phyloP scores from a whole-genome alignment of 2,329 filamentous ascomycete species.

The Curvularia verruculosa region DNA sequence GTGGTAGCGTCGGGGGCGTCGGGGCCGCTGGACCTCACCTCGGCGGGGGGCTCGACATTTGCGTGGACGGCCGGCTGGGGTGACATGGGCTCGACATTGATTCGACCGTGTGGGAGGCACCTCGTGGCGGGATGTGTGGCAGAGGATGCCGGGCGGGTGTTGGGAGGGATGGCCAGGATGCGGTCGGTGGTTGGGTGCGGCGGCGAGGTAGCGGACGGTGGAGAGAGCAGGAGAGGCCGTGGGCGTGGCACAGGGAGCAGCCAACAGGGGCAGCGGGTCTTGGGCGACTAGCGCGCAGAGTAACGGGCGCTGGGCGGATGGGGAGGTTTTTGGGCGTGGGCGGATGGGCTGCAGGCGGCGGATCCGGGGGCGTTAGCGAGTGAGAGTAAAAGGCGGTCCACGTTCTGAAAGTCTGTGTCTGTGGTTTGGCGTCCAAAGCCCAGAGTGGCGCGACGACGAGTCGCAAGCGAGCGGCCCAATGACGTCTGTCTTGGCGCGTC shows the following conservation, averaged over 20 bases:
- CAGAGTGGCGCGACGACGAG: constrained; percentile 29
- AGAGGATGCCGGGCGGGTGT: constrained; percentile 39
- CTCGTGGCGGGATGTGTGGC: constrained; percentile 45
- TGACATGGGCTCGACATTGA: constrained; percentile 55
- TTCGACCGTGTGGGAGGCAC: constrained; percentile 39
- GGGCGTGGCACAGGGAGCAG: constrained; percentile 5
- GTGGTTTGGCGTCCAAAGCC: constrained; percentile 30
- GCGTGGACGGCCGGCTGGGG: constrained; percentile 45
- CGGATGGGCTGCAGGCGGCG: constrained; percentile 20
- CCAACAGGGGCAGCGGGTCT: constrained; percentile 26
- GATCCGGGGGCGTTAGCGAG: constrained; percentile 24
- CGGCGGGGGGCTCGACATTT: constrained; percentile 50
- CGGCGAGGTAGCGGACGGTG: constrained; percentile 27
- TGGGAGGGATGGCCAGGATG: constrained; percentile 27
- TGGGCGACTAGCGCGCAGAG: constrained; percentile 20
- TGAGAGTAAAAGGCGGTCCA: constrained; percentile 33
- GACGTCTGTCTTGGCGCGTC: constrained; percentile 28
- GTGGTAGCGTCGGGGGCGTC: constrained; percentile 27
- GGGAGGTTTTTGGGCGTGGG: constrained; percentile 3
- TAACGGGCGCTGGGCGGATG: constrained; percentile 19
- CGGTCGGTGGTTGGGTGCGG: constrained; percentile 28
- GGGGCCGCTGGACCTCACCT: constrained; percentile 47
- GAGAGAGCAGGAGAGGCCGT: too few relatives aligned
- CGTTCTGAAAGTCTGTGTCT: constrained; percentile 38
- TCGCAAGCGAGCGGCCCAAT: constrained; percentile 34